These are phyloP conservation scores for Aristolochia fimbriata DNA, from an alignment of 164 flowering plant genomes.

Conservation along the genomic window DNA sequence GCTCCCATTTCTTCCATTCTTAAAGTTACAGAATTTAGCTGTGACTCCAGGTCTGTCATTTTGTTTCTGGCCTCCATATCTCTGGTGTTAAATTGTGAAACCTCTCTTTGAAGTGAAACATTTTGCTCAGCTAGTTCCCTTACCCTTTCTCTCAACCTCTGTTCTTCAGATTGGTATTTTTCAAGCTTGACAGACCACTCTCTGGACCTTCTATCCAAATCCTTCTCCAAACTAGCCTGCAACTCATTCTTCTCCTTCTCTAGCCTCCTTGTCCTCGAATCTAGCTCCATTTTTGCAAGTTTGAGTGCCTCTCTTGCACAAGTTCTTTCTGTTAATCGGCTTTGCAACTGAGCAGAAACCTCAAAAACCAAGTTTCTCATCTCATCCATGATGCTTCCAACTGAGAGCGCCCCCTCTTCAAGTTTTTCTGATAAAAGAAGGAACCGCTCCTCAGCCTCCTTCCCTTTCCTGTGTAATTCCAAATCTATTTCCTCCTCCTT, in stretches of 20 bases:
- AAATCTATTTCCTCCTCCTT: slow-evolving; percentile 30
- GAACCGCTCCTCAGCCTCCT: slow-evolving; percentile 63
- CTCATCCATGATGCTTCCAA: slow-evolving; percentile 45
- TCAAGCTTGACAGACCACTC: slow-evolving; percentile 86
- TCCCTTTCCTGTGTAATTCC: slow-evolving; percentile 36
- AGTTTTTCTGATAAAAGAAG: slow-evolving; percentile 44
- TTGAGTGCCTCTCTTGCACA: slow-evolving; percentile 43
- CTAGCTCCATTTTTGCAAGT: slow-evolving; percentile 34
- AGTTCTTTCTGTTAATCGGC: slow-evolving; percentile 49
- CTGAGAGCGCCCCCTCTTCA: slow-evolving; percentile 38
- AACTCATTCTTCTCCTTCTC: slow-evolving; percentile 77
- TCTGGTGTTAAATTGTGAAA: slow-evolving; percentile 45
- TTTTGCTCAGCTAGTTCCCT: slow-evolving; percentile 94
- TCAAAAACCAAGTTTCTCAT: slow-evolving; percentile 57
- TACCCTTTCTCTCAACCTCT: slow-evolving; percentile 84
- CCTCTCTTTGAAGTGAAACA: slow-evolving; percentile 85
- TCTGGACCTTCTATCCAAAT: slow-evolving; percentile 77
- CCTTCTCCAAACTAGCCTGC: slow-evolving; percentile 63
- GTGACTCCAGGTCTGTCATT: slow-evolving; percentile 31
- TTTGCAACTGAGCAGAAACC: slow-evolving; percentile 43
- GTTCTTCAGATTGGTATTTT: slow-evolving; percentile 70
- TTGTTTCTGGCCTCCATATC: slow-evolving; percentile 42
- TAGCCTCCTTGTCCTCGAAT: slow-evolving; percentile 34
- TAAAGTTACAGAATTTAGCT: slow-evolving; percentile 36
- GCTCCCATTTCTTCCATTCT: slow-evolving; percentile 28